These are phyloP conservation scores for Cokeromyces recurvatus DNA, from an alignment of 371 early-diverging fungal genomes.

Conservation along the genomic window DNA sequence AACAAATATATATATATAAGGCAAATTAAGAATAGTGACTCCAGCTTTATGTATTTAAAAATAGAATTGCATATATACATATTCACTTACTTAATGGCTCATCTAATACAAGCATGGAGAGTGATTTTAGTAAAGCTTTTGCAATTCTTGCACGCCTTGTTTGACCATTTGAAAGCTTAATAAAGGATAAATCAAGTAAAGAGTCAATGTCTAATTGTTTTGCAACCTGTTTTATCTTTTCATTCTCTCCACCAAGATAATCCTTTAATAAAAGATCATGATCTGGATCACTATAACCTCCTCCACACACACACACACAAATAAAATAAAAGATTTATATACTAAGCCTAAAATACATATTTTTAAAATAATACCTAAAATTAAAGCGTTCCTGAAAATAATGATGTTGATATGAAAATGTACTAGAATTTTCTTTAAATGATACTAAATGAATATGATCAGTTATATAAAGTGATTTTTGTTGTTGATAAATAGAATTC, in stretches of 20 bases:
- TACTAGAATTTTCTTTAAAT: slow-evolving; percentile 43
- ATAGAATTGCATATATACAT: too few relatives aligned
- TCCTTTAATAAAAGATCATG: slow-evolving; percentile 33
- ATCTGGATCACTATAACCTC: slow-evolving; percentile 46
- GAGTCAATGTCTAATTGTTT: slow-evolving; percentile 27
- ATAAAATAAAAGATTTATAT: too few relatives aligned
- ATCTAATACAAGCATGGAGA: slow-evolving; percentile 45
- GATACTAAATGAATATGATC: slow-evolving; percentile 43
- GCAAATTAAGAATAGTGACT: neutral
- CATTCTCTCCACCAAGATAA: slow-evolving; percentile 14
- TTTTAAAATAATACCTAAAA: too few relatives aligned
- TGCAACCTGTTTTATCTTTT: slow-evolving; percentile 18
- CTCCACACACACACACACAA: too few relatives aligned
- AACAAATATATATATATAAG: neutral
- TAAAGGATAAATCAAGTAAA: slow-evolving; percentile 39
- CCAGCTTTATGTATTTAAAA: too few relatives aligned
- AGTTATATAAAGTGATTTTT: slow-evolving; percentile 26
- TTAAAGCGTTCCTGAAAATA: slow-evolving; percentile 59
- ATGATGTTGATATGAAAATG: slow-evolving; percentile 43
- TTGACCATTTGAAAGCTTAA: slow-evolving; percentile 59
- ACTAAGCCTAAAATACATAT: too few relatives aligned
- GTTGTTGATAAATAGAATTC: neutral
- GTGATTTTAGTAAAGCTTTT: slow-evolving; percentile 33
- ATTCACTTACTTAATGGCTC: slow-evolving; percentile 64
- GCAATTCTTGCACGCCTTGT: slow-evolving; percentile 53